Evolutionary conservation across 768 basidiomycete genomes (phyloP).

Genomic region (Rhodotorula taiwanensis): DNA sequence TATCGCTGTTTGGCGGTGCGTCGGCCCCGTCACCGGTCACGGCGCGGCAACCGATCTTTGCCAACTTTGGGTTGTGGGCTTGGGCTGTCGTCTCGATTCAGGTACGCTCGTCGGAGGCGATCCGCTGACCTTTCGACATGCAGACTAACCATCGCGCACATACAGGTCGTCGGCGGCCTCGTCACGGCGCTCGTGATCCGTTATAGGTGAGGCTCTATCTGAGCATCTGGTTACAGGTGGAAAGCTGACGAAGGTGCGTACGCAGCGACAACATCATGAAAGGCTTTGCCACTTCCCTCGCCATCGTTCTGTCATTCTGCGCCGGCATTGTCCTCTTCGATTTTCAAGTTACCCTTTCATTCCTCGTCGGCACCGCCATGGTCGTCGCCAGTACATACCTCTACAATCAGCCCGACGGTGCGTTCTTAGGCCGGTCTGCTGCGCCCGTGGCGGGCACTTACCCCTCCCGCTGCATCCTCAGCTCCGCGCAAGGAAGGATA

Average conservation of each 20-base stretch:
- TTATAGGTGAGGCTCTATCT: conserved; percentile 59
- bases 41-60: conserved; percentile 54
- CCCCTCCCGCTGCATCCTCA: too few species aligned
- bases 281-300: conserved; percentile 90
- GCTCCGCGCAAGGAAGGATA: background rate
- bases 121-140: too few species aligned
- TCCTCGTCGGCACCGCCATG: conserved; percentile 71
- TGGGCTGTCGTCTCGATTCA: conserved; percentile 74
- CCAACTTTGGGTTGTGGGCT: conserved; percentile 82
- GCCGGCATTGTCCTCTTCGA: conserved; percentile 84
- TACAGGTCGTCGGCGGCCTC: conserved; percentile 81
- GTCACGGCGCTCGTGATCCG: conserved; percentile 91
- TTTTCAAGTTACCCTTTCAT: conserved; percentile 77
- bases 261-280: conserved; percentile 40
- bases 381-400: conserved; percentile 86
- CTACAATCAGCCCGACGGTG: conserved; percentile 65
- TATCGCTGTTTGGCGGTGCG: conserved; percentile 11
- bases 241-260: background rate
- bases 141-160: too few species aligned
- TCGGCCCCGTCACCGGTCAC: background rate
- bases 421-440: background rate
- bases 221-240: background rate
- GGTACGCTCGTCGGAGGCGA: conserved; percentile 1
- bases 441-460: background rate
- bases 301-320: conserved; percentile 89